Base-by-base conservation (phyloP, 805 yeast genomes). In the Spathaspora sp. region DNA sequence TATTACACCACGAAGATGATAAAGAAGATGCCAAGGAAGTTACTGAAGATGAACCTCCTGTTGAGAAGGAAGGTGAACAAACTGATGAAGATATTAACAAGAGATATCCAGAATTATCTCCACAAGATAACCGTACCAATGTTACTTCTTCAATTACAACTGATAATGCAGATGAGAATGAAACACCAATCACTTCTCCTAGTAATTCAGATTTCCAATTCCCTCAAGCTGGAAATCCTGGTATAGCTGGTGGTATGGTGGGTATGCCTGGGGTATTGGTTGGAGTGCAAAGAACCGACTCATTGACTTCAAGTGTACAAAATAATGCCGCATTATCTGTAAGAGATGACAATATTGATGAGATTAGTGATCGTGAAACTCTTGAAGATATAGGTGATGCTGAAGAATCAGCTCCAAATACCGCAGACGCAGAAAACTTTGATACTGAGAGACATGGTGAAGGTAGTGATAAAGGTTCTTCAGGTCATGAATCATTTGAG, bases 281-380 rank as follows among this genome's bases (percentile, higher is more conserved):
- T 14, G 76, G 76, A 8, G 76, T 74, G 5, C 75, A 82, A 77
- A 52, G 94, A 60, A 88, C 96, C 1, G 87, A 85, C 52, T 88
- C 96, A 0, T 81, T 87, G 40, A 88, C 97, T 0, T 90, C 97
- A 0, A 88, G 96, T 44, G 96, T 91, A 32, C 93, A 87, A 60
- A 92, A 92, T 69, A 91, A 93, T 65, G 90, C 97, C 2, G 92
- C 97, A 0, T 81, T 83, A 68, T 88, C 96, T 19, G 96, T 90
- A 7, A 83, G 97, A 54, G 96, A 88, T 55, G 97, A 75, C 54
- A 75, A 74, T 51, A 69, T 74, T 43, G 79, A 72, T 18, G 74
- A 69, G 26, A 64, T 71, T 5, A 73, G 78, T 52, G 78, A 74
- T 49, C 69, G 75, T 45, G 79, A 71, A 12, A 71, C 77, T 2